A percentile compares a stretch with the other conserved stretches of the same genome.
Evolutionary conservation across 257 asterid species (phyloP).

Genomic region (Fraxinus excelsior): DNA sequence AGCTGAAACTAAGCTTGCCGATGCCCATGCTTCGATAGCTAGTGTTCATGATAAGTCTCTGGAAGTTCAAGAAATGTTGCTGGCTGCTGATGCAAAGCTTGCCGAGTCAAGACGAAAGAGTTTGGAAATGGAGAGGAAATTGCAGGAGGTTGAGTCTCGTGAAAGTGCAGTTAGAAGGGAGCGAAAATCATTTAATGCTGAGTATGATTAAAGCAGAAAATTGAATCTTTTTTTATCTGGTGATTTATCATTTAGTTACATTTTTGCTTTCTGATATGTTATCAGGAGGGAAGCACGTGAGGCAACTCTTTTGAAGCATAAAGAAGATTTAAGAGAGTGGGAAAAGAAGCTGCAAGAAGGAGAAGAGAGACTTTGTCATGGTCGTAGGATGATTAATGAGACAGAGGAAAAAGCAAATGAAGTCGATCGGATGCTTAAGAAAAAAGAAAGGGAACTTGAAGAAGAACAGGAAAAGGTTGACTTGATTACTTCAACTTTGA

Average conservation of each 20-base stretch:
- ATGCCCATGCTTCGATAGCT: slow-evolving; percentile 61
- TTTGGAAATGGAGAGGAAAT: slow-evolving; percentile 73
- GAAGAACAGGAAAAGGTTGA: slow-evolving; percentile 57
- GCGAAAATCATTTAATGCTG: slow-evolving; percentile 67
- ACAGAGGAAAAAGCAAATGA: slow-evolving; percentile 70
- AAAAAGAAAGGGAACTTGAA: slow-evolving; percentile 56
- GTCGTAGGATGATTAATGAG: slow-evolving; percentile 64
- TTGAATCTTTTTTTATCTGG: background rate
- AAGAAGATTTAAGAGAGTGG: slow-evolving; percentile 69
- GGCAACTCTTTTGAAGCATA: slow-evolving; percentile 55
- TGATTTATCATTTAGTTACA: slow-evolving; percentile 1
- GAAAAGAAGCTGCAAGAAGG: slow-evolving; percentile 81
- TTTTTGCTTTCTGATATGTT: slow-evolving; percentile 10
- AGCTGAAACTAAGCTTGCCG: slow-evolving; percentile 62
- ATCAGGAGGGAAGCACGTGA: slow-evolving; percentile 76
- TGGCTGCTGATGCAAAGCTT: slow-evolving; percentile 79
- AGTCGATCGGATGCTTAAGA: slow-evolving; percentile 50
- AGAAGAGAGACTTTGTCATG: slow-evolving; percentile 74
- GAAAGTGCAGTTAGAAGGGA: slow-evolving; percentile 77
- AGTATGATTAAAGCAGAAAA: slow-evolving; percentile 49
- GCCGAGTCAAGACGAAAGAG: slow-evolving; percentile 76
- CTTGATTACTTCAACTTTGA: slow-evolving; percentile 38
- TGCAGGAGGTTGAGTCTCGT: slow-evolving; percentile 72
- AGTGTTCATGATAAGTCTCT: slow-evolving; percentile 63
- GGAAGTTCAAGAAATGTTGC: slow-evolving; percentile 64